Percentiles rank a stretch among this genome's conserved stretches.
Conservation (phyloP, 1,284 basidiomycete species). For the Naganishia albida region DNA sequence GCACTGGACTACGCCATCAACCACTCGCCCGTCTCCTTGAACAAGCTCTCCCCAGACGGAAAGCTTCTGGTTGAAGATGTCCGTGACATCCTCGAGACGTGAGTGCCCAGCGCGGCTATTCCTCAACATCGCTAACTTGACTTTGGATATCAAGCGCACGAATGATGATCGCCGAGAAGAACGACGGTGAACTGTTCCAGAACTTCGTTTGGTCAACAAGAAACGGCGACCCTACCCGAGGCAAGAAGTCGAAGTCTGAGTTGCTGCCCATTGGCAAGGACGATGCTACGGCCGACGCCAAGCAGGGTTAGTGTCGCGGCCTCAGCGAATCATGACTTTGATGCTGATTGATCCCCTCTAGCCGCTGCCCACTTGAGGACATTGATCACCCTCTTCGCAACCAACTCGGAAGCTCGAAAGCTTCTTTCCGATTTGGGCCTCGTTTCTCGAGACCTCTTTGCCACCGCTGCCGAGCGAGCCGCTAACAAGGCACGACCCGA, state of each 20-base stretch:
- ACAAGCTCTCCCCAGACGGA: conserved; percentile 73
- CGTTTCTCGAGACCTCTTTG: conserved; percentile 83
- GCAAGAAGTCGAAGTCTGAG: conserved; percentile 57
- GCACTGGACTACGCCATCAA: conserved; percentile 68
- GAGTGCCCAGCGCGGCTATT: conserved; percentile 29
- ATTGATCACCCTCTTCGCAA: conserved; percentile 75
- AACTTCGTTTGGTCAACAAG: conserved; percentile 74
- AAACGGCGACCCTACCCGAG: conserved; percentile 58
- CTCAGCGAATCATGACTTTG: neutral
- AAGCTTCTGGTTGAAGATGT: conserved; percentile 72
- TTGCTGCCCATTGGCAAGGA: conserved; percentile 60
- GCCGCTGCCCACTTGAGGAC: conserved; percentile 83
- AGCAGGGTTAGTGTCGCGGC: conserved; percentile 58
- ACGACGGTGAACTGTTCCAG: conserved; percentile 84
- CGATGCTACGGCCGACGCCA: conserved; percentile 63
- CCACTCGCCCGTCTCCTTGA: conserved; percentile 67
- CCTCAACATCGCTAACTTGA: conserved; percentile 43
- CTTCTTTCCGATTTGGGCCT: conserved; percentile 76
- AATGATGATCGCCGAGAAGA: conserved; percentile 74
- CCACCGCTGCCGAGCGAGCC: conserved; percentile 71
- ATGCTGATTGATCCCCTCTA: conserved; percentile 39
- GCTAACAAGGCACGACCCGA: conserved; percentile 71
- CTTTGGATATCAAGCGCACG: conserved; percentile 55
- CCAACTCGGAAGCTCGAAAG: conserved; percentile 89
- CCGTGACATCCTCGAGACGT: conserved; percentile 70